phyloP scores from a whole-genome alignment of 2,329 filamentous ascomycete genomes.

The Colletotrichum liaoningense region DNA sequence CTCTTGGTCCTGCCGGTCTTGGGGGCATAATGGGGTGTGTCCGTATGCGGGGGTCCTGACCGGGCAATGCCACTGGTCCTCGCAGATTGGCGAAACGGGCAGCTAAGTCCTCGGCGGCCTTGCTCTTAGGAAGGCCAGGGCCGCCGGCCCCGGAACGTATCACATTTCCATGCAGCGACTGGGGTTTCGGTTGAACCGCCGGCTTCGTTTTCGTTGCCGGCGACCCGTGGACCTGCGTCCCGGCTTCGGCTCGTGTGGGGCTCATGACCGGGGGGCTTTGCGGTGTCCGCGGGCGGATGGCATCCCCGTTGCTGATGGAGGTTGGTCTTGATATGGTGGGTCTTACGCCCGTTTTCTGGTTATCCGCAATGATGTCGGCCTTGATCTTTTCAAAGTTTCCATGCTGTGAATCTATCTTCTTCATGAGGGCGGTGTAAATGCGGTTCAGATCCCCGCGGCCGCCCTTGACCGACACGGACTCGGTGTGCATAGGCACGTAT shows the following conservation, averaged over 20 bases:
- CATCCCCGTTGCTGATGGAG: conserved; percentile 21
- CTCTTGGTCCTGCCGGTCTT: conserved; percentile 59
- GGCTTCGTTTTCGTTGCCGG: conserved; percentile 52
- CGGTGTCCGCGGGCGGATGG: conserved; percentile 22
- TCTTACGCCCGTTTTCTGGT: conserved; percentile 68
- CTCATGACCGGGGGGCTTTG: conserved; percentile 36
- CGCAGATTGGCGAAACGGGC: conserved; percentile 69
- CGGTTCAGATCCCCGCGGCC: conserved; percentile 61
- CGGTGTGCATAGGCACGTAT: conserved; percentile 79
- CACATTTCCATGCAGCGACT: conserved; percentile 72
- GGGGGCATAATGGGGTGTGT: conserved; percentile 58
- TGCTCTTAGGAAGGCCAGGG: conserved; percentile 43
- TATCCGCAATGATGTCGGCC: conserved; percentile 70
- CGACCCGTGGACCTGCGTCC: conserved; percentile 26
- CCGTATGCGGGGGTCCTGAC: conserved; percentile 65
- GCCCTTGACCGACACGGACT: conserved; percentile 74
- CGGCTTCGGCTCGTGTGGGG: conserved; percentile 15
- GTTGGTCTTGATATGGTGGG: conserved; percentile 45
- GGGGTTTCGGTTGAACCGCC: conserved; percentile 73
- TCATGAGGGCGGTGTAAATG: conserved; percentile 62
- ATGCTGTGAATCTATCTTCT: conserved; percentile 60
- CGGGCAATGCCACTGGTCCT: conserved; percentile 51
- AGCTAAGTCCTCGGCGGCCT: conserved; percentile 60
- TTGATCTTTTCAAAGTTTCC: conserved; percentile 68
- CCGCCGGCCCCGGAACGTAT: conserved; percentile 51